Evolutionary conservation across 768 basidiomycete genomes (phyloP).

Genomic region (Trametes sanguinea): DNA sequence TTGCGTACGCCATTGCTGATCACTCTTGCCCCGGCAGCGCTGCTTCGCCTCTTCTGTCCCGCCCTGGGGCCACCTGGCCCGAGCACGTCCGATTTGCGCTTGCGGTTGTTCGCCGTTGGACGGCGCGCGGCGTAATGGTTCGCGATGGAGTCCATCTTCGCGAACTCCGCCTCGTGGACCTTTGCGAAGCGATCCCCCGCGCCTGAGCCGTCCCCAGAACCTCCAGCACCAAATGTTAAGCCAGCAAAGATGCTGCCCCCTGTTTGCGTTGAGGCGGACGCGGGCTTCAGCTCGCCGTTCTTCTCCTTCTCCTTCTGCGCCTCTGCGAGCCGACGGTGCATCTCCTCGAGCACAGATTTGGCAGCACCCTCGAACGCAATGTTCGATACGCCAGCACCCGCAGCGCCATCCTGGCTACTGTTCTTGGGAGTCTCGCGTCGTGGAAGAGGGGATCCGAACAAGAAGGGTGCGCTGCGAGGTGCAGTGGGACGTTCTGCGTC

Average conservation of each 20-base stretch:
- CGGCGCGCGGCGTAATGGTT: constrained; percentile 51
- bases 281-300: constrained; percentile 36
- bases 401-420: background rate
- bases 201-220: constrained; percentile 1
- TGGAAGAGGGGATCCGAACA: constrained; percentile 78
- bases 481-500: constrained; percentile 11
- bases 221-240: background rate
- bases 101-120: constrained; percentile 32
- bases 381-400: constrained; percentile 47
- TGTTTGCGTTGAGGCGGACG: background rate
- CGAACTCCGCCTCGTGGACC: constrained; percentile 64
- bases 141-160: constrained; percentile 77
- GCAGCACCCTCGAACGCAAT: constrained; percentile 68
- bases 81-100: constrained; percentile 55
- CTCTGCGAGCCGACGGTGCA: constrained; percentile 69
- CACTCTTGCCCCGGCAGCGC: constrained; percentile 43
- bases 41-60: constrained; percentile 31
- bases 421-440: constrained; percentile 40
- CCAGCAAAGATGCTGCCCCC: constrained; percentile 4
- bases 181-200: constrained; percentile 49
- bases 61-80: constrained; percentile 32
- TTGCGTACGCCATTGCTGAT: constrained; percentile 49
- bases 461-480: constrained; percentile 52
- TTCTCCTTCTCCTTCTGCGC: constrained; percentile 48
- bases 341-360: constrained; percentile 75